These are phyloP conservation scores for Globisporangium heterothallicum DNA, from an alignment of 352 stramenopile species.

Conservation along the genomic window DNA sequence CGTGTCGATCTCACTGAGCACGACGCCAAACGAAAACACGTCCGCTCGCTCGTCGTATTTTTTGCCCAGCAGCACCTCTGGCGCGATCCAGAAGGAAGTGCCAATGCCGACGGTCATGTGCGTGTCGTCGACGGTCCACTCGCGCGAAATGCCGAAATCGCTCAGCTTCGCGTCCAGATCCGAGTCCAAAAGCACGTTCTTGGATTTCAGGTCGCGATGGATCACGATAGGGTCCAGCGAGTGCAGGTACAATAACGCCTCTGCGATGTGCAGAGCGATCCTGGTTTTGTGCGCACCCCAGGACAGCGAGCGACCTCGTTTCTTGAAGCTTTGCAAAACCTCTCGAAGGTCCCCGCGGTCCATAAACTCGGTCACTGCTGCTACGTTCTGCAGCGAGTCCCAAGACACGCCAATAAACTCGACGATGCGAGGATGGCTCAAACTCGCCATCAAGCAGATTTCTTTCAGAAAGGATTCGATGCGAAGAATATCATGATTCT, in stretches of 20 bases:
- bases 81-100: slow-evolving; percentile 12
- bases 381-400: slow-evolving; percentile 8
- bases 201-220: slow-evolving; percentile 14
- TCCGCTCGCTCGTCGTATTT: slow-evolving; percentile 42
- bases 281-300: slow-evolving; percentile 4
- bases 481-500: slow-evolving; percentile 10
- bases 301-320: neutral
- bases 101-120: slow-evolving; percentile 11
- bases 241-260: slow-evolving; percentile 10
- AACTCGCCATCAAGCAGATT: slow-evolving; percentile 21
- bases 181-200: slow-evolving; percentile 10
- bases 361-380: slow-evolving; percentile 10
- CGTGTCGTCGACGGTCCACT: slow-evolving; percentile 7
- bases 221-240: neutral
- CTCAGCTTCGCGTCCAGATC: slow-evolving; percentile 10
- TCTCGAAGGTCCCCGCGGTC: slow-evolving; percentile 2
- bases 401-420: slow-evolving; percentile 10
- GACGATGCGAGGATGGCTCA: slow-evolving; percentile 12
- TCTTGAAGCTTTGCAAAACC: slow-evolving; percentile 1
- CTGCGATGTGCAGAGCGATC: slow-evolving; percentile 5
- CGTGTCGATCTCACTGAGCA: slow-evolving; percentile 30
- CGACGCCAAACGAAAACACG: slow-evolving; percentile 56
- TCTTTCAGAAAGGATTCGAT: slow-evolving; percentile 24
- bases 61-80: slow-evolving; percentile 23
- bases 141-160: slow-evolving; percentile 14